Conservation (phyloP, 768 basidiomycete species). For the Scleroderma citrinum region DNA sequence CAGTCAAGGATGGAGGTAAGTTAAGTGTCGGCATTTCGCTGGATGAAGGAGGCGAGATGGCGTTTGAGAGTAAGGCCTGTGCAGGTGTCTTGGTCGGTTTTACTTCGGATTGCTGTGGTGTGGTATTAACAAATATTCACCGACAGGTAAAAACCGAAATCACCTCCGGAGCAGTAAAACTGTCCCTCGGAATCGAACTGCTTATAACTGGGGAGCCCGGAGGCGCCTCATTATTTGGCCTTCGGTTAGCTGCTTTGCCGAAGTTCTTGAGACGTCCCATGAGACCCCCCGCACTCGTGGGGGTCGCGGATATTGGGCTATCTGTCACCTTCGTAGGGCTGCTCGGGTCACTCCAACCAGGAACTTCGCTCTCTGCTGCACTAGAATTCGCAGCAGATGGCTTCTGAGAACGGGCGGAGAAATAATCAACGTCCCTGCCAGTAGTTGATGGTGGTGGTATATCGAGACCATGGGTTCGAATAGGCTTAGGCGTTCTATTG, state of each 20-base stretch:
- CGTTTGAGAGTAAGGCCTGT: slow-evolving; percentile 49
- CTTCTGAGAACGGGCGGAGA: slow-evolving; percentile 40
- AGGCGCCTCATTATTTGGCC: slow-evolving; percentile 10
- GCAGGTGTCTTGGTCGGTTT: slow-evolving; percentile 41
- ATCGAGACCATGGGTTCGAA: slow-evolving; percentile 44
- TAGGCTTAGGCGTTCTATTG: slow-evolving; percentile 27
- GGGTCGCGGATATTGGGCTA: slow-evolving; percentile 35
- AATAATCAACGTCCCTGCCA: slow-evolving; percentile 46
- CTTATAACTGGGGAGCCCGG: slow-evolving; percentile 21
- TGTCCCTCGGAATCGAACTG: slow-evolving; percentile 12
- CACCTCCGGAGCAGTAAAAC: slow-evolving; percentile 20
- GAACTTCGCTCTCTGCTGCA: slow-evolving; percentile 47
- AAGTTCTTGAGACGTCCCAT: slow-evolving; percentile 80
- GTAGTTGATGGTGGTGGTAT: slow-evolving; percentile 18
- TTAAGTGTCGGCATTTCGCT: slow-evolving; percentile 64
- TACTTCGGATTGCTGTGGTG: slow-evolving; percentile 19
- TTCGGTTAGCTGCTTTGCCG: slow-evolving; percentile 50
- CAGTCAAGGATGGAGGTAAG: slow-evolving; percentile 52
- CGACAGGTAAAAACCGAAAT: slow-evolving; percentile 1
- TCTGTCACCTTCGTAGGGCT: slow-evolving; percentile 31
- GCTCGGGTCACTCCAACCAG: slow-evolving; percentile 33
- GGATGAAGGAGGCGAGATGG: slow-evolving; percentile 60
- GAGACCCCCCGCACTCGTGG: slow-evolving; percentile 44
- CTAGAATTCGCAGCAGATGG: slow-evolving; percentile 37
- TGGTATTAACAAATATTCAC: slow-evolving; percentile 3